Percentiles rank a stretch among this genome's conserved stretches.
These are phyloP conservation scores for Colletotrichum musae DNA, from an alignment of 2,329 filamentous ascomycete genomes.

Conservation along the genomic window DNA sequence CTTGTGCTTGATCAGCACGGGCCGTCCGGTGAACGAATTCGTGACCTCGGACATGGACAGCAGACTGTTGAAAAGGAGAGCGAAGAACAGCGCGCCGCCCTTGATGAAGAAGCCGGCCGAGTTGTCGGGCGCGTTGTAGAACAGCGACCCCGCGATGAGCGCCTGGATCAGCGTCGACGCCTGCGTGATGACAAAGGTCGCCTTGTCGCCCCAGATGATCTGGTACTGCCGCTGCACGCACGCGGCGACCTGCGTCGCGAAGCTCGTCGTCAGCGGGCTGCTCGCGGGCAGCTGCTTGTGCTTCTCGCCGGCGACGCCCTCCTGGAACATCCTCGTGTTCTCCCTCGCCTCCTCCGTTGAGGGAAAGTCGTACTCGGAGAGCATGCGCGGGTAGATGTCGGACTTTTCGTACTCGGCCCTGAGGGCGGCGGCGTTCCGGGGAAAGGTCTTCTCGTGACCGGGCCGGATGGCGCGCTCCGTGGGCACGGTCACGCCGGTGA, in stretches of 20 bases:
- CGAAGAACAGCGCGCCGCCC: conserved; percentile 74
- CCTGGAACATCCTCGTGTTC: conserved; percentile 67
- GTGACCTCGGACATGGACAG: conserved; percentile 78
- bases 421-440: conserved; percentile 61
- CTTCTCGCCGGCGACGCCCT: conserved; percentile 68
- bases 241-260: conserved; percentile 68
- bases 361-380: conserved; percentile 70
- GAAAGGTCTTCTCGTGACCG: conserved; percentile 57
- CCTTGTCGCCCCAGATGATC: conserved; percentile 75
- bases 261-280: conserved; percentile 70
- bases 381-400: conserved; percentile 64
- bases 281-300: conserved; percentile 65
- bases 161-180: conserved; percentile 70
- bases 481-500: conserved; percentile 77
- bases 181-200: conserved; percentile 75
- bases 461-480: conserved; percentile 75
- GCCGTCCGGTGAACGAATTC: conserved; percentile 72
- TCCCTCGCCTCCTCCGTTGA: conserved; percentile 61
- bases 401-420: conserved; percentile 66
- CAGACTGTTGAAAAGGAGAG: conserved; percentile 74
- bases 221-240: conserved; percentile 74
- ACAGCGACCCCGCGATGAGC: conserved; percentile 75
- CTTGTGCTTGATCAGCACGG: conserved; percentile 72
- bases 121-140: conserved; percentile 73
- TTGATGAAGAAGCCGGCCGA: conserved; percentile 75